Conservation (phyloP, 768 basidiomycete species). For the Trametes elegans region DNA sequence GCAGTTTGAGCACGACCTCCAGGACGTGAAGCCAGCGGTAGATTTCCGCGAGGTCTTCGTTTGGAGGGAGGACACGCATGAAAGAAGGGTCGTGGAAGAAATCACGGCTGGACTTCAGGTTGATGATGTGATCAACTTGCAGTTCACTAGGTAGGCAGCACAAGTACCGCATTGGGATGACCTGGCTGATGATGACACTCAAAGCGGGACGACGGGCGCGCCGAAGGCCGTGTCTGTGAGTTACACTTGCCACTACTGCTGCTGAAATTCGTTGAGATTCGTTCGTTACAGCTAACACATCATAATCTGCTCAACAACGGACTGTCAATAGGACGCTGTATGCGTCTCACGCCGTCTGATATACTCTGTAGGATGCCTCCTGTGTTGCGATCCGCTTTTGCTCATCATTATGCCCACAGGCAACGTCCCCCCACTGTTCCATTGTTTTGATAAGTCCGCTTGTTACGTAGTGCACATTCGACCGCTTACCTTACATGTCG, state of each 20-base stretch:
- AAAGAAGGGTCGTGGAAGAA: conserved; percentile 43
- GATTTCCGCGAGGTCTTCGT: conserved; percentile 74
- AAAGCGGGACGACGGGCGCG: conserved; percentile 74
- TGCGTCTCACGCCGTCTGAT: conserved; percentile 65
- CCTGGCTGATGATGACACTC: not conserved
- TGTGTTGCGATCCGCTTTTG: not conserved
- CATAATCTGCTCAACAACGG: conserved; percentile 77
- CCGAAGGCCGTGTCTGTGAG: conserved; percentile 84
- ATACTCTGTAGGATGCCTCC: conserved; percentile 54
- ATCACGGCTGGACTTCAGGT: conserved; percentile 41
- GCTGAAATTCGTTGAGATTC: not conserved
- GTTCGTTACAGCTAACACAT: conserved; percentile 62
- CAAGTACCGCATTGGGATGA: not conserved
- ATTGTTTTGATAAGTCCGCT: conserved; percentile 82
- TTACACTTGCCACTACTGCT: not conserved
- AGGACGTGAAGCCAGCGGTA: conserved; percentile 48
- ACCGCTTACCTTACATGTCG: not conserved
- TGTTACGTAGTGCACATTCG: not conserved
- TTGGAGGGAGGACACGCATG: conserved; percentile 56
- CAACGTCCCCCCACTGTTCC: conserved; percentile 82
- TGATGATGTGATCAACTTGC: conserved; percentile 77
- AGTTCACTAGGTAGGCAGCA: conserved; percentile 73
- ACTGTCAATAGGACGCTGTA: conserved; percentile 65
- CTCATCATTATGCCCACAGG: conserved; percentile 39
- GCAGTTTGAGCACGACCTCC: conserved; percentile 39